Evolutionary conservation across 2,329 filamentous ascomycete species (phyloP).

Genomic region (Penicillium rolfsii): DNA sequence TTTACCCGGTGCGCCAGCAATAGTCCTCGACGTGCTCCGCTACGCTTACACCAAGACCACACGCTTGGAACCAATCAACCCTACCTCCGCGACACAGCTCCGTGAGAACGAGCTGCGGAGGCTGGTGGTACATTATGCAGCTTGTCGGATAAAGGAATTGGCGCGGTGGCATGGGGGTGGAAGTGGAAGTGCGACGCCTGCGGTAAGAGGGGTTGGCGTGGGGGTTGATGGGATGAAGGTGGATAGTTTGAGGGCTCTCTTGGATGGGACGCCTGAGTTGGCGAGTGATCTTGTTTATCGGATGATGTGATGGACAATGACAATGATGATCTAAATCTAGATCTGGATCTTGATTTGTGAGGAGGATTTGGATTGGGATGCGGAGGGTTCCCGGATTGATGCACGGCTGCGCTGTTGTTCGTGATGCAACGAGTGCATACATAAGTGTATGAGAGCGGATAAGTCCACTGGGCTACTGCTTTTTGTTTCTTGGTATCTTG

Average conservation of each 20-base stretch:
- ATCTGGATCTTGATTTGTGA: neutral
- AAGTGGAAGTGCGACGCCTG: conserved; percentile 29
- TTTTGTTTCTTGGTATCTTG: neutral
- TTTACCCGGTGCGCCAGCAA: neutral
- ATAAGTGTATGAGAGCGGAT: neutral
- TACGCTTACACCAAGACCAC: conserved; percentile 47
- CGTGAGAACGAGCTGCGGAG: conserved; percentile 47
- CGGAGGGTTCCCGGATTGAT: neutral
- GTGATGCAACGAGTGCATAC: neutral
- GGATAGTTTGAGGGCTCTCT: conserved; percentile 40
- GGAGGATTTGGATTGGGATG: conserved; percentile 8
- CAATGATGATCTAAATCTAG: neutral
- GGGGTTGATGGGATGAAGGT: conserved; percentile 19
- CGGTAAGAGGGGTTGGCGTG: conserved; percentile 16
- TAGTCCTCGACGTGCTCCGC: conserved; percentile 44
- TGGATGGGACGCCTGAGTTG: conserved; percentile 45
- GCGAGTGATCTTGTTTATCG: conserved; percentile 48
- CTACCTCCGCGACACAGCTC: conserved; percentile 40
- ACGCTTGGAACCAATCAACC: conserved; percentile 44
- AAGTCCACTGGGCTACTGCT: neutral
- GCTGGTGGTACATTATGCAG: conserved; percentile 46
- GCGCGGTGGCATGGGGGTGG: conserved; percentile 39
- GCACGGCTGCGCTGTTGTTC: neutral
- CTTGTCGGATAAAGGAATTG: conserved; percentile 46
- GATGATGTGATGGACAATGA: conserved; percentile 35